Evolutionary conservation across 106 monocot genomes (phyloP), one percentile per base, ranked within the genome.

Genomic region (Alisma plantagoaquatica): DNA sequence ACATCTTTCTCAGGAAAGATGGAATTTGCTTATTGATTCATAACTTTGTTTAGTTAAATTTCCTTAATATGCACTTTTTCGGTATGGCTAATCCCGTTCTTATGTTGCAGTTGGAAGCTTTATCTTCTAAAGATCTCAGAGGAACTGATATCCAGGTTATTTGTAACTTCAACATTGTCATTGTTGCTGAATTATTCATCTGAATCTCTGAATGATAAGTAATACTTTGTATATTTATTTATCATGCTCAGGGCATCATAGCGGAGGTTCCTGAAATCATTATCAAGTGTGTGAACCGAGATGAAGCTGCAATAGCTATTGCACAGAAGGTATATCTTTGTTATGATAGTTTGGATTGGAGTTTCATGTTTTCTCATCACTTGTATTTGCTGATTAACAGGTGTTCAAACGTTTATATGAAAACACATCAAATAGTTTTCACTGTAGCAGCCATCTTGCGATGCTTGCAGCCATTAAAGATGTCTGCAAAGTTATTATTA

Each of bases 271-370:
- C 70, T 53, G 96, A 96, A 59, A 75, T 85, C 35, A 71, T 96
- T 60, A 68, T 73, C 4, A 89, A 67, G 71, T 81, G 84, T 76
- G 76, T 81, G 27, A 96, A 62, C 62, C 74, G 78, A 49, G 96
- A 96, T 76, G 96, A 89, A 48, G 88, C 96, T 61, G 81, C 84
- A 18, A 65, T 96, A 38, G 88, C 96, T 38, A 56, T 96, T 50
- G 84, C 96, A 46, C 96, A 96, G 23, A 96, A 96, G 84, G 96
- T 88, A 8, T 25, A n/a, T n/a, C n/a, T n/a, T n/a, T n/a, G n/a
- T n/a, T n/a, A n/a, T n/a, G n/a, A n/a, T n/a, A n/a, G n/a, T 6
- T 33, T 16, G 32, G 20, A 1, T 44, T 33, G 19, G 4, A 10
- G 29, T 27, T 10, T 29, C 1, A 11, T 17, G 12, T 10, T 3